A percentile compares a stretch with the other conserved stretches of the same genome.
Evolutionary conservation across 73 alveolate genomes (phyloP).

Genomic region (Blepharisma stoltei): DNA sequence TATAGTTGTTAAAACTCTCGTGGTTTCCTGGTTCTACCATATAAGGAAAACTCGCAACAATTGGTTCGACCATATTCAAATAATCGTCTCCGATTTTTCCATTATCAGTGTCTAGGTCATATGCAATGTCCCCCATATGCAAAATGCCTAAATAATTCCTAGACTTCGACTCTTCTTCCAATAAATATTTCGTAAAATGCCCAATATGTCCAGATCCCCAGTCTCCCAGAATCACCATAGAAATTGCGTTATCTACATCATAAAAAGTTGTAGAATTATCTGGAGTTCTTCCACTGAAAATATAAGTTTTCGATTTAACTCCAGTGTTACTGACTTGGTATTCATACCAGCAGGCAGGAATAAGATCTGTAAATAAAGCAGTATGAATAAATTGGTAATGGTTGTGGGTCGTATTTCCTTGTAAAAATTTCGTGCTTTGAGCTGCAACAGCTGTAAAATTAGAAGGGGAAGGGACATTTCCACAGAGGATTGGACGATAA

Average conservation of each 20-base stretch:
- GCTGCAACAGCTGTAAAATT: neutral
- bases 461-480: neutral
- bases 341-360: neutral
- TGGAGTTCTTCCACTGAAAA: slow-evolving; percentile 22
- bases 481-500: neutral
- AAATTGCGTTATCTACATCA: neutral
- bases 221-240: neutral
- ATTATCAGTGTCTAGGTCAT: neutral
- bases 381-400: slow-evolving; percentile 18
- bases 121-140: slow-evolving; percentile 15
- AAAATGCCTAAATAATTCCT: slow-evolving; percentile 3
- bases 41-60: slow-evolving; percentile 1
- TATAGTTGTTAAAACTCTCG: neutral
- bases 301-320: neutral
- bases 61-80: slow-evolving; percentile 1
- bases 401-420: neutral
- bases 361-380: slow-evolving; percentile 12
- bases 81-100: neutral
- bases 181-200: neutral
- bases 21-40: slow-evolving; percentile 21
- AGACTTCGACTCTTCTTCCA: neutral
- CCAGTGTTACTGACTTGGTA: neutral
- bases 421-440: neutral
- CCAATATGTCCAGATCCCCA: slow-evolving; percentile 23
- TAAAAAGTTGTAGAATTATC: neutral